A percentile compares a stretch with the other conserved stretches of the same genome.
phyloP scores from a whole-genome alignment of 2,329 filamentous ascomycete species.

The Microsporum ferrugineum region DNA sequence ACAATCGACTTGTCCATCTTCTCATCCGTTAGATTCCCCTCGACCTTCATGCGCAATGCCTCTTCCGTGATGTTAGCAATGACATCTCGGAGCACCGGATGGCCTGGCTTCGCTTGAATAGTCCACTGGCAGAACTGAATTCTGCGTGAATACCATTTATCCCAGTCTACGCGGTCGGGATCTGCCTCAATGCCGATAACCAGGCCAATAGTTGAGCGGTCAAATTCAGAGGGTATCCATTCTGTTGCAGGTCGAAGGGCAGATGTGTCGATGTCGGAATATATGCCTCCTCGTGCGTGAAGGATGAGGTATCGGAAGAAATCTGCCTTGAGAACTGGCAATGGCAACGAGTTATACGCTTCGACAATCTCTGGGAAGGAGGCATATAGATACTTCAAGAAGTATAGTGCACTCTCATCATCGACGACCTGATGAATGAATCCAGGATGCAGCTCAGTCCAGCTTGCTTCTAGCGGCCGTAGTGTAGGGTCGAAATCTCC shows the following conservation, averaged over 20 bases:
- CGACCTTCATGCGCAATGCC: constrained; percentile 60
- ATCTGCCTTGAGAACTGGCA: constrained; percentile 67
- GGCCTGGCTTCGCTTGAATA: constrained; percentile 87
- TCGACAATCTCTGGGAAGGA: constrained; percentile 67
- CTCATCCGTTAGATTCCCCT: constrained; percentile 50
- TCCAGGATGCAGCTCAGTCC: constrained; percentile 73
- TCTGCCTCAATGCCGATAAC: constrained; percentile 95
- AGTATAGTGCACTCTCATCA: constrained; percentile 70
- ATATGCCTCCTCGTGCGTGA: constrained; percentile 67
- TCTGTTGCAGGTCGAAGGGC: constrained; percentile 72
- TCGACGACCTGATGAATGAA: constrained; percentile 96
- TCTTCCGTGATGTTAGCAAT: constrained; percentile 77
- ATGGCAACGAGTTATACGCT: constrained; percentile 60
- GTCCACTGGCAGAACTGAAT: constrained; percentile 99
- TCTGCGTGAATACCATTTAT: constrained; percentile 86
- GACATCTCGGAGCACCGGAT: constrained; percentile 79
- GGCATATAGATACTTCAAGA: constrained; percentile 78
- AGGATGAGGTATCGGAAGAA: constrained; percentile 67
- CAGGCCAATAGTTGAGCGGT: constrained; percentile 66
- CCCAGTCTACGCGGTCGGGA: constrained; percentile 84
- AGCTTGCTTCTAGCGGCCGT: constrained; percentile 74
- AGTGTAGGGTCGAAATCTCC: constrained; percentile 63
- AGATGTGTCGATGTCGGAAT: constrained; percentile 84
- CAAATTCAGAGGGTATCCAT: constrained; percentile 73
- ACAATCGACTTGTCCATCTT: constrained; percentile 64